Percentiles rank a stretch among this genome's conserved stretches.
These are phyloP conservation scores for Amylocarpus encephaloides DNA, from an alignment of 2,329 filamentous ascomycete species.

Conservation along the genomic window DNA sequence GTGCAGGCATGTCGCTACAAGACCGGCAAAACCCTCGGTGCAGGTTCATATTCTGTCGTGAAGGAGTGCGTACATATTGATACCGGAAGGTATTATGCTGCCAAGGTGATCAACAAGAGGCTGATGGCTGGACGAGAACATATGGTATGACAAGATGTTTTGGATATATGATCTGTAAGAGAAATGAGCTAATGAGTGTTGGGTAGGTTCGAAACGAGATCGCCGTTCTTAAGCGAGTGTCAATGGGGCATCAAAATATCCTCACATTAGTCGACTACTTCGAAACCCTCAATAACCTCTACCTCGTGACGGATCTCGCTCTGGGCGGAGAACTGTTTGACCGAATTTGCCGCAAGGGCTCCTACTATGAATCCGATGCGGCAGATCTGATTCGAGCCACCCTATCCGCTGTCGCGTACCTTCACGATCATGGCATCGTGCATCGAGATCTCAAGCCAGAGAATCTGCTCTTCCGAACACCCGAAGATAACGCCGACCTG, in stretches of 20 bases:
- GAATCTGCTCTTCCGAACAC: conserved; percentile 92
- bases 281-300: conserved; percentile 99
- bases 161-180: neutral
- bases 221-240: conserved; percentile 93
- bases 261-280: conserved; percentile 98
- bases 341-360: conserved; percentile 96
- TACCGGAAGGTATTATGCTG: conserved; percentile 94
- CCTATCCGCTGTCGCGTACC: conserved; percentile 93
- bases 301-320: conserved; percentile 93
- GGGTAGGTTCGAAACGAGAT: conserved; percentile 90
- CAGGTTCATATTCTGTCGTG: conserved; percentile 95
- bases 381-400: conserved; percentile 92
- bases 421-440: conserved; percentile 97
- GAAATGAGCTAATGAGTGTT: conserved; percentile 5
- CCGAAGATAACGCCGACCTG: conserved; percentile 94
- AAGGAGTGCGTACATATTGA: conserved; percentile 99
- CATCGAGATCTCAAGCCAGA: conserved; percentile 97
- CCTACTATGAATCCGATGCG: conserved; percentile 96
- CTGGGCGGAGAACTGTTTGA: conserved; percentile 96
- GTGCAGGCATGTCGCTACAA: conserved; percentile 97
- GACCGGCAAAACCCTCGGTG: conserved; percentile 94
- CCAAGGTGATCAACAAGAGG: conserved; percentile 98
- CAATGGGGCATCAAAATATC: conserved; percentile 98
- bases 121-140: conserved; percentile 96
- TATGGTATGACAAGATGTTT: conserved; percentile 61